Base-by-base conservation (phyloP, 495 filamentous ascomycete genomes). In the Talaromyces borbonicus region DNA sequence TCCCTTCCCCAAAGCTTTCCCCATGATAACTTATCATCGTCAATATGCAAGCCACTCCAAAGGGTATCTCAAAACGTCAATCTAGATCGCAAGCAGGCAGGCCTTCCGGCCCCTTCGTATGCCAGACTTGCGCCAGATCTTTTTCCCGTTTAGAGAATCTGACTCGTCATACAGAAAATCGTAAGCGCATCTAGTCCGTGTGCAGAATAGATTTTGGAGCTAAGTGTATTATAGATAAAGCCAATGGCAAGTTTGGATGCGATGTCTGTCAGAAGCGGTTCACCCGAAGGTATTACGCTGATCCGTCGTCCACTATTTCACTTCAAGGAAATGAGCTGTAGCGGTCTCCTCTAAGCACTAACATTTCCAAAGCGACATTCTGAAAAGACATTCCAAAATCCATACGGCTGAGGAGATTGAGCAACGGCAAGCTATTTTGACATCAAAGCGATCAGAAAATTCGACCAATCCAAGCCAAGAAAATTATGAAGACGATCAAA, bases 61-160 rank as follows among this genome's bases (percentile, higher is more conserved):
- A 32, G 12, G 27, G 16, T 37, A 19, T 29, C 9, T 46, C 27
- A 14, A 29, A 46, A 15, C 46, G 18, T 23, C 35, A 35, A 39
- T 36, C 27, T n/a, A 7, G 30, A 32, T 32, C 30, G 30, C 30
- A 32, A n/a, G 11, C 30, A 32, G 30, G 30, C 30, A 11, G 30
- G 8, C 30, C 30, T 32, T 32, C 30, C 30, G 30, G 30, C 15
- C 30, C 30, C 4, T 32, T 32, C 8, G 11, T n/a, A 43, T 49
- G 47, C 38, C 33, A 30, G 1, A n/a, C 9, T 15, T 49, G 47
- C 18, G 22, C 23, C 11, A 49, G 37, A 39, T 49, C 47, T 1
- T 49, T 36, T 35, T 43, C 47, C 3, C 47, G 47, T 7, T 30
- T 39, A 26, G 47, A 49, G 27, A 49, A 49, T 49, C 47, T 49